These are phyloP conservation scores for Cladosporium sphaerospermum DNA, from an alignment of 2,329 filamentous ascomycete genomes.

Conservation along the genomic window DNA sequence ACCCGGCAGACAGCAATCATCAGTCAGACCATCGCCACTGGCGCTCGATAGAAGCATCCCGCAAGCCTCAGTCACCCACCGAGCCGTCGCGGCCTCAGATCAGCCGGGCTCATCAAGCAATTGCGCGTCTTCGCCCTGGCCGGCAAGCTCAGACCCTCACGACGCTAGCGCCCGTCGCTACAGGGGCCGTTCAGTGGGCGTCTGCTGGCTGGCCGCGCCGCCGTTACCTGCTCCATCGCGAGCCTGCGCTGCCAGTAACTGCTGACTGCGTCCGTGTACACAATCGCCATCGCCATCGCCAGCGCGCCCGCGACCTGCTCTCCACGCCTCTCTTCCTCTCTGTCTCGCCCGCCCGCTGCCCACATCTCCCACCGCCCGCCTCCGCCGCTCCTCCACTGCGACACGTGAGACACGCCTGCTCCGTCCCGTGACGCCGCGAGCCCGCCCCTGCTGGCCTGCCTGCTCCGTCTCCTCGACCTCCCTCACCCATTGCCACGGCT, in stretches of 20 bases:
- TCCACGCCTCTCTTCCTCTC: not conserved
- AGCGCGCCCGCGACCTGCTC: not conserved
- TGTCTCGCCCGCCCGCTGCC: not conserved
- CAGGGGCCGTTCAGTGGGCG: not conserved
- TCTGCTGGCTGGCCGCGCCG: not conserved
- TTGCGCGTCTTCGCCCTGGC: slow-evolving; percentile 4
- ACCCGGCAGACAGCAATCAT: too few relatives aligned
- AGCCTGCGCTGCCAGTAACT: not conserved
- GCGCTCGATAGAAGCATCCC: too few relatives aligned
- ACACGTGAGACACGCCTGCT: slow-evolving; percentile 5
- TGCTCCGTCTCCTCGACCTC: not conserved
- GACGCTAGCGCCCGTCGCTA: not conserved
- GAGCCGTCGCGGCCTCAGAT: too few relatives aligned
- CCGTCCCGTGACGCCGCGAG: slow-evolving; percentile 5
- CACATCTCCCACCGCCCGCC: not conserved
- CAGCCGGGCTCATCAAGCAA: not conserved
- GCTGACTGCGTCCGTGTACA: not conserved
- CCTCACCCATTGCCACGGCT: slow-evolving; percentile 2
- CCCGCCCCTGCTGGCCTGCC: not conserved
- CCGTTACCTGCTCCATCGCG: slow-evolving; percentile 8
- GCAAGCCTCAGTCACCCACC: too few relatives aligned
- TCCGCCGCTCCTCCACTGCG: slow-evolving; percentile 8
- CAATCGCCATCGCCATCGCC: not conserved
- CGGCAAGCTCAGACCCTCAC: slow-evolving; percentile 6
- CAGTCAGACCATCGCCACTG: too few relatives aligned